Evolutionary conservation across 1,139 yeast species (phyloP).

Genomic region (Geotrichum histeridarum): DNA sequence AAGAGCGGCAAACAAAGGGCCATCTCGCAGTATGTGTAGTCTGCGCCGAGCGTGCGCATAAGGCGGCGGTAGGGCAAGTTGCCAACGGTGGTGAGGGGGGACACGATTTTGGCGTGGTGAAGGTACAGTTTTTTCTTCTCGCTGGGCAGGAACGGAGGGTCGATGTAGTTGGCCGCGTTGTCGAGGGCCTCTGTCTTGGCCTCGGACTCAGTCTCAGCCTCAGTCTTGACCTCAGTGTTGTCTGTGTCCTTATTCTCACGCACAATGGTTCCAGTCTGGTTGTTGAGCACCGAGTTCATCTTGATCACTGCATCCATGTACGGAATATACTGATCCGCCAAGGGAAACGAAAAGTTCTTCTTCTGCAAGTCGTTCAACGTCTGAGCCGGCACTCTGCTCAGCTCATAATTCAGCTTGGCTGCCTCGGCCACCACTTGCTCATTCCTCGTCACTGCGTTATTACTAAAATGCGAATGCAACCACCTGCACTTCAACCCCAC

Average conservation of each 20-base stretch:
- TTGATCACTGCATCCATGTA: constrained; percentile 50
- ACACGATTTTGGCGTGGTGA: constrained; percentile 72
- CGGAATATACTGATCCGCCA: constrained; percentile 51
- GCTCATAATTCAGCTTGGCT: constrained; percentile 53
- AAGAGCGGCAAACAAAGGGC: constrained; percentile 80
- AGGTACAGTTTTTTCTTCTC: constrained; percentile 76
- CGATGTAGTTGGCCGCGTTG: constrained; percentile 54
- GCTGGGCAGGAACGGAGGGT: constrained; percentile 69
- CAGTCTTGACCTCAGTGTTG: not conserved
- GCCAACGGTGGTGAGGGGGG: constrained; percentile 97
- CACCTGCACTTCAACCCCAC: constrained; percentile 90
- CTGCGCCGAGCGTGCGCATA: constrained; percentile 89
- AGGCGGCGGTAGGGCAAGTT: constrained; percentile 90
- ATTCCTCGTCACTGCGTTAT: constrained; percentile 25
- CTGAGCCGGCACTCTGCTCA: constrained; percentile 56
- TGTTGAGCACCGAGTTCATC: constrained; percentile 24
- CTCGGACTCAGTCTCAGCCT: constrained; percentile 20
- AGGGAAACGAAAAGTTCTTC: constrained; percentile 54
- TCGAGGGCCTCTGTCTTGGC: constrained; percentile 34
- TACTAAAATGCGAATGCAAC: constrained; percentile 65
- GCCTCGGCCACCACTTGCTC: constrained; percentile 38
- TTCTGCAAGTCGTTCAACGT: constrained; percentile 56
- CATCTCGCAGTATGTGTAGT: constrained; percentile 92
- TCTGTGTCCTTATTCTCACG: constrained; percentile 1
- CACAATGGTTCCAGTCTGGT: constrained; percentile 8